A percentile compares a stretch with the other conserved stretches of the same genome.
phyloP scores from a whole-genome alignment of 495 filamentous ascomycete genomes.

The Xylaria curta region DNA sequence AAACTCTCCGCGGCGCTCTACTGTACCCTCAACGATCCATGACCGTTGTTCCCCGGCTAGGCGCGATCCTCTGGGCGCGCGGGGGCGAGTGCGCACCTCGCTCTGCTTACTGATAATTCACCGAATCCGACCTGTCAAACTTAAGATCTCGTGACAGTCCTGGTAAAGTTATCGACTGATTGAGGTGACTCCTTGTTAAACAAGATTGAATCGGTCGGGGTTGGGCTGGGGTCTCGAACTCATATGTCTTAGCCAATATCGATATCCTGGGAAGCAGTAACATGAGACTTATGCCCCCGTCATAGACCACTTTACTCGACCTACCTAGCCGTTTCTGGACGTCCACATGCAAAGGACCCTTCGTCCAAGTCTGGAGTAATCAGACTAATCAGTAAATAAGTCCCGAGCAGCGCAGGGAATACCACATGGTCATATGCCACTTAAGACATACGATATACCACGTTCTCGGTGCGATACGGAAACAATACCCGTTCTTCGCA shows the following conservation, averaged over 20 bases:
- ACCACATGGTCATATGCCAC: constrained; percentile 9
- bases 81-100: background rate
- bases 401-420: constrained; percentile 6
- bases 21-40: background rate
- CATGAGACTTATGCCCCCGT: background rate
- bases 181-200: background rate
- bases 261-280: background rate
- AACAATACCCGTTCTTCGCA: constrained; percentile 5
- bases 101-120: constrained; percentile 7
- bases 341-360: background rate
- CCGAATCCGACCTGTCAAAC: constrained; percentile 9
- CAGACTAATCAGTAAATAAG: constrained; percentile 5
- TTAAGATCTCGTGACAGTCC: constrained; percentile 13
- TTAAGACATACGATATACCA: constrained; percentile 9
- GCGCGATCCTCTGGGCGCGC: constrained; percentile 1
- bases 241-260: background rate
- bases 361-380: constrained; percentile 5
- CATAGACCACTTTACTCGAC: background rate
- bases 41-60: background rate
- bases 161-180: constrained; percentile 10
- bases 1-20: constrained; percentile 2
- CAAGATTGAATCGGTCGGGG: background rate
- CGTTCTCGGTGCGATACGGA: background rate
- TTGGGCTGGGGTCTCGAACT: background rate
- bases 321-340: background rate